Conservation (phyloP, 2,329 filamentous ascomycete genomes). For the Fusarium protoensiforme region DNA sequence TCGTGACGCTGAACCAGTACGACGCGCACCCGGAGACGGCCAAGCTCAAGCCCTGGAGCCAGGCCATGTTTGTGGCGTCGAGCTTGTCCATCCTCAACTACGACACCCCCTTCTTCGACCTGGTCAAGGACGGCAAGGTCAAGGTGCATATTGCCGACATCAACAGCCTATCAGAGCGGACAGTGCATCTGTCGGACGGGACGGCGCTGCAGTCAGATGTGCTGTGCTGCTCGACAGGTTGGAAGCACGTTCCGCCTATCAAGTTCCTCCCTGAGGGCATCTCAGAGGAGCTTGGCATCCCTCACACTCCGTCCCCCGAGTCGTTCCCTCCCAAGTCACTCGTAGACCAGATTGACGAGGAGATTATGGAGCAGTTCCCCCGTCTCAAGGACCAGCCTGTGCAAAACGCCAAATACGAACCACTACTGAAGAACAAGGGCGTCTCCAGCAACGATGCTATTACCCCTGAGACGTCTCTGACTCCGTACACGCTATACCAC, state of each 20-base stretch:
- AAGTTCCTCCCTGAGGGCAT: conserved; percentile 62
- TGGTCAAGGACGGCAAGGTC: conserved; percentile 61
- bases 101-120: conserved; percentile 60
- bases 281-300: conserved; percentile 60
- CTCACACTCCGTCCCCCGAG: conserved; percentile 48
- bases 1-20: conserved; percentile 58
- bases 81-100: conserved; percentile 66
- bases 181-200: conserved; percentile 63
- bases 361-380: conserved; percentile 66
- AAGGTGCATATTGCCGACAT: conserved; percentile 61
- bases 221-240: conserved; percentile 68
- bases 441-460: conserved; percentile 46
- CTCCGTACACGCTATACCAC: conserved; percentile 55
- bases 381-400: conserved; percentile 62
- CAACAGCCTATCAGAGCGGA: conserved; percentile 50
- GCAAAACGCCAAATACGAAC: conserved; percentile 57
- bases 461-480: conserved; percentile 37
- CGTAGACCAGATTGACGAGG: conserved; percentile 58
- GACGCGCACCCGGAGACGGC: conserved; percentile 53
- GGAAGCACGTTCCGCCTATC: conserved; percentile 64
- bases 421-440: conserved; percentile 54
- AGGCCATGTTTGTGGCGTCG: conserved; percentile 59
- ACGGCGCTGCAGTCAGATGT: conserved; percentile 60
- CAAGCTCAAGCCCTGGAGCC: conserved; percentile 55
- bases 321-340: conserved; percentile 43